These are phyloP conservation scores for Scedosporium dehoogii DNA, from an alignment of 2,329 filamentous ascomycete species.

Conservation along the genomic window DNA sequence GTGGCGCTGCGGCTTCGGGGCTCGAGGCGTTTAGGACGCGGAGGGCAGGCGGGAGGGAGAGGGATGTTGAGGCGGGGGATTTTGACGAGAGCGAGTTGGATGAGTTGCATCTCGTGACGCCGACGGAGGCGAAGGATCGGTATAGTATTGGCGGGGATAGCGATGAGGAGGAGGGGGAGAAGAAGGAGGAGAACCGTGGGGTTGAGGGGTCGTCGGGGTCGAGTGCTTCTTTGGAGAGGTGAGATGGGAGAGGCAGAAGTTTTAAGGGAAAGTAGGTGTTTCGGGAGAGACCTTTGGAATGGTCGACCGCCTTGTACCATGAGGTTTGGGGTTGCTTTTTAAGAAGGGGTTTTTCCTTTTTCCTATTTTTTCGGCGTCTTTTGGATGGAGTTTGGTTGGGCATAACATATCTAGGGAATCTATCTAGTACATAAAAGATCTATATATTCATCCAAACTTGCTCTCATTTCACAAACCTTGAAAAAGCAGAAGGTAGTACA, in stretches of 20 bases:
- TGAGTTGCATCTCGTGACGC: constrained; percentile 44
- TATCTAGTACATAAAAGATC: background rate
- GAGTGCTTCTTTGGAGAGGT: background rate
- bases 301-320: no score
- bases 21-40: constrained; percentile 35
- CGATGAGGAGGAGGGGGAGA: constrained; percentile 35
- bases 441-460: background rate
- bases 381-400: background rate
- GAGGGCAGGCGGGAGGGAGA: constrained; percentile 31
- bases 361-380: background rate
- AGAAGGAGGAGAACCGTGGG: background rate
- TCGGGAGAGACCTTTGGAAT: no score
- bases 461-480: background rate
- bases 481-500: no score
- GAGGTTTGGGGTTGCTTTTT: background rate
- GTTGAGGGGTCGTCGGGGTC: background rate
- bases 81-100: constrained; percentile 59
- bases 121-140: constrained; percentile 32
- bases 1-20: constrained; percentile 19
- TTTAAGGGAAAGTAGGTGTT: background rate
- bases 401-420: background rate
- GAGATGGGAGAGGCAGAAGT: background rate
- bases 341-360: background rate
- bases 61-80: constrained; percentile 53
- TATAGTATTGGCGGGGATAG: constrained; percentile 50